Evolutionary conservation across 352 stramenopile species (phyloP).

Genomic region (Globisporangium middletonii): DNA sequence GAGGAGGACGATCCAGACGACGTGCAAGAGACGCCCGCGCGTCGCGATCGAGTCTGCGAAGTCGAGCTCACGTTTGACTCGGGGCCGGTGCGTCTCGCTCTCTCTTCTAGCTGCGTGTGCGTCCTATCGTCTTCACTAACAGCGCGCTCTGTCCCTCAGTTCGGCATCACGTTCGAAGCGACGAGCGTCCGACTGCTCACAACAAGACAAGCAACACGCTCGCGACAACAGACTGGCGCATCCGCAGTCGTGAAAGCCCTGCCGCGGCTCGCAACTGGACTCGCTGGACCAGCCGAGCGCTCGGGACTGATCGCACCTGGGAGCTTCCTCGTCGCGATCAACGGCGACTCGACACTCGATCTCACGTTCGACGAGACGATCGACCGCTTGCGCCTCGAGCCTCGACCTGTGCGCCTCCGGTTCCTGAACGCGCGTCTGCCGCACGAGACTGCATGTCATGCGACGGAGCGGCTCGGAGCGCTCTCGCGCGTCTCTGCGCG

Average conservation of each 20-base stretch:
- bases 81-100: conserved; percentile 38
- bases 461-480: conserved; percentile 48
- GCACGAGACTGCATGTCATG: conserved; percentile 48
- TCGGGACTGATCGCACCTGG: conserved; percentile 41
- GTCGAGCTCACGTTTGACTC: conserved; percentile 65
- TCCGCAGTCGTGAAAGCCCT: conserved; percentile 70
- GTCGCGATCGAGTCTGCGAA: conserved; percentile 18
- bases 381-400: conserved; percentile 35
- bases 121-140: not conserved
- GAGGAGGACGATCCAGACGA: conserved; percentile 8
- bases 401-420: conserved; percentile 48
- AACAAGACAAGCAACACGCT: conserved; percentile 41
- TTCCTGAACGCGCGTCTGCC: conserved; percentile 50
- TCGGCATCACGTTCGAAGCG: conserved; percentile 76
- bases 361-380: conserved; percentile 64
- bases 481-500: conserved; percentile 46
- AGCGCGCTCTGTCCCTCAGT: conserved; percentile 15
- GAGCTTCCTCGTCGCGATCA: conserved; percentile 68
- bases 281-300: conserved; percentile 53
- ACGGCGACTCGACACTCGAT: conserved; percentile 56
- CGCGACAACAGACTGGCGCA: conserved; percentile 22
- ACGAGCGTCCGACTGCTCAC: conserved; percentile 62
- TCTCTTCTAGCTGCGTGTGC: not conserved
- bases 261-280: conserved; percentile 45
- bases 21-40: not conserved